Evolutionary conservation across 257 asterid genomes (phyloP), one percentile per base, ranked within the genome.

Genomic region (Striga asiatica): DNA sequence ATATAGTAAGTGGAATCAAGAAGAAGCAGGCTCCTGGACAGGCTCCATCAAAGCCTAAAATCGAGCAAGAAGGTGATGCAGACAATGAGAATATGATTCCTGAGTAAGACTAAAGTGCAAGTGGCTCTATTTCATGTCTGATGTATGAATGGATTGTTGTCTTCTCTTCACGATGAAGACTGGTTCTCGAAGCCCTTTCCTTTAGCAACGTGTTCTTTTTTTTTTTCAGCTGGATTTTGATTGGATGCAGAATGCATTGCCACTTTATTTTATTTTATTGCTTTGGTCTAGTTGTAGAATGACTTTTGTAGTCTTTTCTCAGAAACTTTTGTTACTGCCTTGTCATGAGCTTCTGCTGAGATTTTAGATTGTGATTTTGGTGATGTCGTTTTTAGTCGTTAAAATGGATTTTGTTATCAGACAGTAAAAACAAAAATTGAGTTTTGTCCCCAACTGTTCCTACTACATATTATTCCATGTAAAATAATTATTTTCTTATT

Each of bases 1-100:
- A 91, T 59, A 87, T 91, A 42, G 95, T 91, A 14, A 91, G 98
- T 58, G 98, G 98, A 23, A 82, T 91, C 68, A 84, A 91, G 75
- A 82, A 91, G 78, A 81, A 78, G 77, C 93, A 87, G 58, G 92
- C 91, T 54, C 84, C 96, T 18, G 85, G 94, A 62, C 87, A 6
- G 71, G 76, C 47, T 25, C 83, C 84, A 49, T 70, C 93, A 6
- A 84, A 87, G 82, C 88, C 98, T 28, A 79, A 67, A 63, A 71
- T 78, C 9, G 89, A 80, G 52, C 79, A 70, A 55, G 98, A 80
- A 66, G 96, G 91, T 5, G 93, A 88, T 38, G 97, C 95, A 2
- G 98, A 87, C 70, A 87, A 84, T 31, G 97, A 91, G 65, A 80
- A 80, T 37, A 62, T 91, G 70, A 84, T 84, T 63, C 94, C 95